These are phyloP conservation scores for Pseudogymnoascus sp. DNA, from an alignment of 2,329 filamentous ascomycete genomes.

Conservation along the genomic window DNA sequence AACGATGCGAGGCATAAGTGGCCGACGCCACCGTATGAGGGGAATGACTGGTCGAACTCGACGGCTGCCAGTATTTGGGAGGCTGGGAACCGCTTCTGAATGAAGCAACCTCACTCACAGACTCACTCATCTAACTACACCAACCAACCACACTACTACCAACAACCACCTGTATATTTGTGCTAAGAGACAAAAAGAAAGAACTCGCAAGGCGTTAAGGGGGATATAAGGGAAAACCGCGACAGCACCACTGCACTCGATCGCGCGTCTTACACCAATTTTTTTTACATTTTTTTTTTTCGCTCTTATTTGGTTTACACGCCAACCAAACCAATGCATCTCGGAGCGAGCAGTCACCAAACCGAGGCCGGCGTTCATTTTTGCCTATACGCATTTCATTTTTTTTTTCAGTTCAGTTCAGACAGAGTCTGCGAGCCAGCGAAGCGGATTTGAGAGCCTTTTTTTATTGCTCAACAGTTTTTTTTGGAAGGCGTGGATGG, in stretches of 20 bases:
- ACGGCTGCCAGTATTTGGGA: conserved; percentile 76
- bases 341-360: not conserved
- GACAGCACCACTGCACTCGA: not conserved
- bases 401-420: not conserved
- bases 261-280: not conserved
- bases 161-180: not conserved
- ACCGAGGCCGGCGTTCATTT: not conserved
- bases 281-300: not conserved
- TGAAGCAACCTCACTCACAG: not conserved
- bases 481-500: not conserved
- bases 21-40: conserved; percentile 92
- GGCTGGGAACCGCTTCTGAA: conserved; percentile 54
- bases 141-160: not conserved
- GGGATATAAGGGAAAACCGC: not conserved
- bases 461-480: not conserved
- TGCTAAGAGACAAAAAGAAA: not conserved
- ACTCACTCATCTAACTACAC: not conserved
- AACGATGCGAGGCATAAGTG: conserved; percentile 58
- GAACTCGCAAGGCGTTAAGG: not conserved
- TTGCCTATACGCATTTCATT: not conserved
- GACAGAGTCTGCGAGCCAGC: not conserved
- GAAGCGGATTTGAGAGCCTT: not conserved
- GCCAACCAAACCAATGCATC: not conserved
- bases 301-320: no score
- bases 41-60: conserved; percentile 85